Evolutionary conservation across 2,329 filamentous ascomycete genomes (phyloP).

Genomic region (Penicillium sp.): DNA sequence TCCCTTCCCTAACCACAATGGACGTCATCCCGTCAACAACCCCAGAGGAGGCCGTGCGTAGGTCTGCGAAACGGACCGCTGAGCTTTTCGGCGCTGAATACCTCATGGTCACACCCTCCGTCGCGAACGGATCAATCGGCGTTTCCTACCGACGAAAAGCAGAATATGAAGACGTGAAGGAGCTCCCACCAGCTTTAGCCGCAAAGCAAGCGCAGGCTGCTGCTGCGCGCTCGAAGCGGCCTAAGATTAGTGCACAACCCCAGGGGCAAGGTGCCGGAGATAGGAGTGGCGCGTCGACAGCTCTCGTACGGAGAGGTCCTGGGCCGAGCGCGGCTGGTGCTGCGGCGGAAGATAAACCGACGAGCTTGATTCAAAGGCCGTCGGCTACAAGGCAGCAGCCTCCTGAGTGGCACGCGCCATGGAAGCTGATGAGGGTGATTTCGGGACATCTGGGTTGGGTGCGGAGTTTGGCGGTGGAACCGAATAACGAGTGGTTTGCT

Average conservation of each 20-base stretch:
- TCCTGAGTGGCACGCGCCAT: slow-evolving; percentile 96
- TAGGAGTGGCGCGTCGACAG: slow-evolving; percentile 57
- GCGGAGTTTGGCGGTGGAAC: slow-evolving; percentile 84
- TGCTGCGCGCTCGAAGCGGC: slow-evolving; percentile 66
- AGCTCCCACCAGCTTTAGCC: slow-evolving; percentile 76
- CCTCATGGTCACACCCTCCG: slow-evolving; percentile 49
- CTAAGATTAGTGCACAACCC: slow-evolving; percentile 59
- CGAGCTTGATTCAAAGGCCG: slow-evolving; percentile 66
- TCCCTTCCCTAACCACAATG: slow-evolving; percentile 29
- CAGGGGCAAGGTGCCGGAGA: slow-evolving; percentile 46
- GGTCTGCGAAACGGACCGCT: slow-evolving; percentile 51
- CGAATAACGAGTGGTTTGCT: slow-evolving; percentile 96
- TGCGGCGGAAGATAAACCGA: slow-evolving; percentile 54
- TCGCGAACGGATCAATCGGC: slow-evolving; percentile 48
- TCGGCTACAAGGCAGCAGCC: slow-evolving; percentile 68
- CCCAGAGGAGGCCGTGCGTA: slow-evolving; percentile 45
- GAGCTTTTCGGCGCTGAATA: slow-evolving; percentile 55
- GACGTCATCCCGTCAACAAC: slow-evolving; percentile 36
- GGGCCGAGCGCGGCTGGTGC: slow-evolving; percentile 37
- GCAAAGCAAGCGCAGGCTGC: slow-evolving; percentile 76
- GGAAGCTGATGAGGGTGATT: slow-evolving; percentile 98
- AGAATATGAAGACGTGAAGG: slow-evolving; percentile 79
- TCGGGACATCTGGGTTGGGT: slow-evolving; percentile 98
- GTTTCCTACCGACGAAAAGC: slow-evolving; percentile 51
- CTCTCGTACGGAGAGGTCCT: slow-evolving; percentile 54